Conservation (phyloP, 1,284 basidiomycete species). For the Porodaedalea pini region DNA sequence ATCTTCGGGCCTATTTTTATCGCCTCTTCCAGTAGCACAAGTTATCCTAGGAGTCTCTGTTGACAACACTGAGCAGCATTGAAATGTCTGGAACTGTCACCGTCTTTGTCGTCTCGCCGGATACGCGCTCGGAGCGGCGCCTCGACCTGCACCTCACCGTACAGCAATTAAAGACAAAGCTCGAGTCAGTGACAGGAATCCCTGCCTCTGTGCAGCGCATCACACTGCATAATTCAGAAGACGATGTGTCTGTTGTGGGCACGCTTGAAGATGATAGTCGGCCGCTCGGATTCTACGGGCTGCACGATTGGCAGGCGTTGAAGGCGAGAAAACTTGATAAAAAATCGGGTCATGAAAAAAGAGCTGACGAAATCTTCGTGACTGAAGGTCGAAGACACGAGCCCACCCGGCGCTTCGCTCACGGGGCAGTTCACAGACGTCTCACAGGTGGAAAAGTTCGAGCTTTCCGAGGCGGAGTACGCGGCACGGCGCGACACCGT, state of each 20-base stretch:
- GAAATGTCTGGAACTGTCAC: constrained; percentile 55
- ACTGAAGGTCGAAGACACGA: constrained; percentile 69
- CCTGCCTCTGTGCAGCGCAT: constrained; percentile 69
- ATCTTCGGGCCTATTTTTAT: too few relatives aligned
- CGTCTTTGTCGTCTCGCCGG: constrained; percentile 79
- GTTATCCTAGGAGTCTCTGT: too few relatives aligned
- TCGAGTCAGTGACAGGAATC: constrained; percentile 91
- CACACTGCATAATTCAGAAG: constrained; percentile 58
- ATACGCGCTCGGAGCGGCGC: constrained; percentile 83
- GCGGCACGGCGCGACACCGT: constrained; percentile 82
- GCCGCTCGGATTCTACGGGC: constrained; percentile 70
- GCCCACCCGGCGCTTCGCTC: constrained; percentile 63
- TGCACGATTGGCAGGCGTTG: constrained; percentile 67
- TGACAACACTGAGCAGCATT: too few relatives aligned
- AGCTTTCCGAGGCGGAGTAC: constrained; percentile 82
- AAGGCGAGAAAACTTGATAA: constrained; percentile 53
- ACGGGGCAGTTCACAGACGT: constrained; percentile 83
- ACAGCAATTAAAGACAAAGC: constrained; percentile 80
- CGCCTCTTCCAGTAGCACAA: too few relatives aligned
- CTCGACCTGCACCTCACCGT: constrained; percentile 74
- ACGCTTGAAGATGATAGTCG: constrained; percentile 62
- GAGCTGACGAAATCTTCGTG: neutral
- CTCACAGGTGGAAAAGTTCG: constrained; percentile 89
- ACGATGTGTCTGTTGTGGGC: constrained; percentile 41
- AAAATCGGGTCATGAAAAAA: too few relatives aligned